Evolutionary conservation across 257 asterid genomes (phyloP), one percentile per base, ranked within the genome.

Genomic region (Primulina huaijiensis): DNA sequence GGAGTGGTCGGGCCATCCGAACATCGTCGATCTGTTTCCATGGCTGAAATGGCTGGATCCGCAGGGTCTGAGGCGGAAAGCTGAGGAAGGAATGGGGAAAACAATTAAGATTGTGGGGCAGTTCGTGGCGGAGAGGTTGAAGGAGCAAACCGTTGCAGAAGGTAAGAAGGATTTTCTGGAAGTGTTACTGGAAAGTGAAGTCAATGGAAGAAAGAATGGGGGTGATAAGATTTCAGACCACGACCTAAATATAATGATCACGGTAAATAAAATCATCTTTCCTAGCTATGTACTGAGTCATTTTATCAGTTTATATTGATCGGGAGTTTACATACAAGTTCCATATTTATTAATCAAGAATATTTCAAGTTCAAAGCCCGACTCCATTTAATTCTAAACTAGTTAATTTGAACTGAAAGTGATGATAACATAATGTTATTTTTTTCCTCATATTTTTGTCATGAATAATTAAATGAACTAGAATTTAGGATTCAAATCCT

Each of bases 21-120:
- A 87, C 27, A 21, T 87, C 2, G 87, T 46, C 5, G 90, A 87
- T n/a, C 57, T 87, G 70, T 87, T 87, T 53, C 88, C 93, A 0
- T 75, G 78, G 70, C 73, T 87, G 68, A 81, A 25, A 25, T 43
- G 82, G 76, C 37, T 82, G 2, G 94, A 87, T 69, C 88, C 88
- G 7, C 94, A 85, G 52, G 88, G 89, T 0, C 65, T 87, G 80
- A 69, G 75, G 58, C 69, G 86, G 65, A 80, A 64, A 34, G 79
- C 76, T 27, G 75, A 79, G 0, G 69, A 74, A 0, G 89, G 87
- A 31, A 70, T 81, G 79, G 83, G 67, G 25, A 81, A 60, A 7
- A 80, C 85, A 6, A 34, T 85, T 74, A 68, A 71, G 38, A 72
- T 87, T 2, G 87, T 65, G 19, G 79, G 62, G 1, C 74, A 61